Evolutionary conservation across 768 basidiomycete genomes (phyloP).

Genomic region (Clavulina sp.): DNA sequence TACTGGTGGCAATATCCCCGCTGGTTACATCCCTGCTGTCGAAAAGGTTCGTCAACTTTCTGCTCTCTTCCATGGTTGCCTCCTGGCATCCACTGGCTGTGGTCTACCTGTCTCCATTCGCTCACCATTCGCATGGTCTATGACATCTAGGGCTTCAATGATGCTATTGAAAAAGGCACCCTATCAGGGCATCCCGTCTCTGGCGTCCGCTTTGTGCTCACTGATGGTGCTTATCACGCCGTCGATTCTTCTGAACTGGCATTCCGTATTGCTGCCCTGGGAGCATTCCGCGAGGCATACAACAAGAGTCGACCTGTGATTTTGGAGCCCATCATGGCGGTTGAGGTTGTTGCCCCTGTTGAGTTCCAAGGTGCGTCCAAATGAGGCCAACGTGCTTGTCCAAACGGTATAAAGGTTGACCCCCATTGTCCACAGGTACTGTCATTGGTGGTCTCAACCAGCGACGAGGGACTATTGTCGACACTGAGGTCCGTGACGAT

Average conservation of each 20-base stretch:
- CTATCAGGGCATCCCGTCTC: constrained; percentile 77
- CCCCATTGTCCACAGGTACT: constrained; percentile 28
- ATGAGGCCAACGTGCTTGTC: not conserved
- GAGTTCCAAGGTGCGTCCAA: constrained; percentile 59
- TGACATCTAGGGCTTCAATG: constrained; percentile 64
- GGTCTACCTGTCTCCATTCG: not conserved
- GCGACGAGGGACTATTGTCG: constrained; percentile 82
- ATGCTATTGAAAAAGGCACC: constrained; percentile 81
- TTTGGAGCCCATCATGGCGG: constrained; percentile 96
- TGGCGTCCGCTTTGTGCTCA: constrained; percentile 70
- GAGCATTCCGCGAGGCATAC: constrained; percentile 87
- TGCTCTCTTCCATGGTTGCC: not conserved
- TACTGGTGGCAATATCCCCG: constrained; percentile 84
- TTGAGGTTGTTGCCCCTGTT: constrained; percentile 86
- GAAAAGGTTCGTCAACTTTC: constrained; percentile 48
- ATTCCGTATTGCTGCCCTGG: constrained; percentile 78
- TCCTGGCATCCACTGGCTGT: not conserved
- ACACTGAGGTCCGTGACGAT: constrained; percentile 92
- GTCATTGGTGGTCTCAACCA: constrained; percentile 92
- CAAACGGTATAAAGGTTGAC: not conserved
- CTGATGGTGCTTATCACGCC: constrained; percentile 82
- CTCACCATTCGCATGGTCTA: constrained; percentile 2
- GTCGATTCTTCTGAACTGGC: constrained; percentile 96
- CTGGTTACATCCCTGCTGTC: constrained; percentile 82
- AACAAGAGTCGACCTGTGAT: constrained; percentile 58